Conservation (phyloP, 108 stramenopile genomes). For the Stephanodiscus triporus region DNA sequence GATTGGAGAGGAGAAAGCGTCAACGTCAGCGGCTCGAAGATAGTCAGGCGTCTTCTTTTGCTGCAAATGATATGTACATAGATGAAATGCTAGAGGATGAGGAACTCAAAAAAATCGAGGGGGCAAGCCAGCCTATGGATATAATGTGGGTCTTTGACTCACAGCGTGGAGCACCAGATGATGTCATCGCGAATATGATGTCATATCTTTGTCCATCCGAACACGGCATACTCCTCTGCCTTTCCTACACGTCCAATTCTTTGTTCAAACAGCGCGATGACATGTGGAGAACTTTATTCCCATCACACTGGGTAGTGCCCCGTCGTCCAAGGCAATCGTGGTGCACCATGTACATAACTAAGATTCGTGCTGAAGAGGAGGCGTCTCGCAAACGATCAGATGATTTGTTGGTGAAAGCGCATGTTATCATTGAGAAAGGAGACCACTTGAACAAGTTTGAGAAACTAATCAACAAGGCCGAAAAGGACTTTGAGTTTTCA, state of each 20-base stretch:
- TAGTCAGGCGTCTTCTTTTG: not conserved
- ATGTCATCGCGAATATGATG: conserved; percentile 62
- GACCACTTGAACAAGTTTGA: conserved; percentile 71
- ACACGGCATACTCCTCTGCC: conserved; percentile 58
- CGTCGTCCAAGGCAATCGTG: conserved; percentile 81
- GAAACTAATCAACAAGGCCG: conserved; percentile 63
- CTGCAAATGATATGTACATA: conserved; percentile 59
- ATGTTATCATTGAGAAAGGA: conserved; percentile 56
- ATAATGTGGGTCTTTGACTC: conserved; percentile 67
- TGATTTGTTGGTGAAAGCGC: conserved; percentile 62
- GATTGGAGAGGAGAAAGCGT: conserved; percentile 61
- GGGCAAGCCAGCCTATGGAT: conserved; percentile 55
- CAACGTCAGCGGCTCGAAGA: conserved; percentile 30
- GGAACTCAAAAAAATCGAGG: conserved; percentile 22
- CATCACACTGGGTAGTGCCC: conserved; percentile 74
- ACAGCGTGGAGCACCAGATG: conserved; percentile 67
- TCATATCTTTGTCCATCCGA: conserved; percentile 56
- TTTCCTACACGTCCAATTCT: conserved; percentile 49
- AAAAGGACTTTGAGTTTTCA: conserved; percentile 67
- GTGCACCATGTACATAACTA: conserved; percentile 71
- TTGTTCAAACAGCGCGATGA: conserved; percentile 57
- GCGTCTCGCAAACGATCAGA: conserved; percentile 67
- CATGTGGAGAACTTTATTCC: conserved; percentile 71
- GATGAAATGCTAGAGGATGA: conserved; percentile 72
- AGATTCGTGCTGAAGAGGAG: conserved; percentile 56